Evolutionary conservation across 2,329 filamentous ascomycete species (phyloP), one percentile per base, ranked within the genome.

Genomic region (Davidsoniella neocaledoniae): DNA sequence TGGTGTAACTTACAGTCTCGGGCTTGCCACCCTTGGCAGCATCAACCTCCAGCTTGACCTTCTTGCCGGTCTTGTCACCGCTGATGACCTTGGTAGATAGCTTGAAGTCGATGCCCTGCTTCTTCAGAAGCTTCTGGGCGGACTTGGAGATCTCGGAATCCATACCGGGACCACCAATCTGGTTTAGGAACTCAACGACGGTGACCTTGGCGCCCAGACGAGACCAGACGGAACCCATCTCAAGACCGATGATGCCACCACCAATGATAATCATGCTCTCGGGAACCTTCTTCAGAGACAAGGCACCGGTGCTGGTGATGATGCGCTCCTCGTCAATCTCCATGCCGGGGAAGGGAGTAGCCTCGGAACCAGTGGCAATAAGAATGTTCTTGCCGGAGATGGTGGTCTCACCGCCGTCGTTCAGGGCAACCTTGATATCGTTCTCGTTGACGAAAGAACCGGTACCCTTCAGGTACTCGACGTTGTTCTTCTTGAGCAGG

Each of bases 41-140:
- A 67, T 98, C 91, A 54, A 94, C 73, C 57, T 84, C 79, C 54
- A 98, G 76, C 69, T 83, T 84, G 60, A 98, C 71, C 57, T 73
- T 78, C 54, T 86, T 79, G 54, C 83, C 82, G 58, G 74, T 80
- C 61, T 78, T 80, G 62, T 96, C 88, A 58, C 91, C 91, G 59
- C 79, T 77, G 56, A 81, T 69, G 56, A 98, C 91, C 77, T 98
- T 98, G 62, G 91, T 96, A 72, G 85, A 83, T 58, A 93, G 79
- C 79, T 94, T 95, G 77, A 98, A 98, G 63, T 94, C 91, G 64
- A 98, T 83, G 54, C 90, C 91, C 72, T 98, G 91, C 76, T 94
- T 96, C 65, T 78, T 78, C 56, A 98, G 77, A 55, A 94, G 81
- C 76, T 94, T 96, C 67, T 95, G 88, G 41, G 84, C 74, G 61